Percentiles rank a stretch among this genome's conserved stretches.
Evolutionary conservation across 2,329 filamentous ascomycete genomes (phyloP).

Genomic region (Botrytis paeoniae): DNA sequence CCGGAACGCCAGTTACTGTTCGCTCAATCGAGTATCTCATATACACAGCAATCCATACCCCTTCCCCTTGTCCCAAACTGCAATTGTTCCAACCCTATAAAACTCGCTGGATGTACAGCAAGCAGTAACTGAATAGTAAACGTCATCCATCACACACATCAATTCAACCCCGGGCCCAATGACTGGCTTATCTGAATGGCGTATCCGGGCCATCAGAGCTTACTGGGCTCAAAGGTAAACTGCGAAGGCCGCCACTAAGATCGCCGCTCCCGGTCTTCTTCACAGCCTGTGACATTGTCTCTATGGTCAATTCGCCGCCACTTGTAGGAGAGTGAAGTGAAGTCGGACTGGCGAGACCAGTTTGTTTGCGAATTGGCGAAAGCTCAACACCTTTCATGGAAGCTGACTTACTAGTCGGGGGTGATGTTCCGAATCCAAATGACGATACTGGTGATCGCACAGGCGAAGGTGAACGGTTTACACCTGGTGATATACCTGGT

Average conservation of each 20-base stretch:
- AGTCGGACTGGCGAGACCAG: slow-evolving; percentile 59
- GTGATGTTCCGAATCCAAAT: slow-evolving; percentile 64
- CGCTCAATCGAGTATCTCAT: slow-evolving; percentile 23
- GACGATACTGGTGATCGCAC: slow-evolving; percentile 76
- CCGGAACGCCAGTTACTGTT: slow-evolving; percentile 12
- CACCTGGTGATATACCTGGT: slow-evolving; percentile 32
- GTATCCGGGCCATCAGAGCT: slow-evolving; percentile 40
- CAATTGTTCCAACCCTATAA: slow-evolving; percentile 23
- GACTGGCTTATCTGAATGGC: slow-evolving; percentile 29
- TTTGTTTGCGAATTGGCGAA: slow-evolving; percentile 52
- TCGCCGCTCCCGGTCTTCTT: slow-evolving; percentile 83
- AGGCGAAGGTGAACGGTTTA: slow-evolving; percentile 74
- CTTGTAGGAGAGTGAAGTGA: slow-evolving; percentile 52
- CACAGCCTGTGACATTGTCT: slow-evolving; percentile 90
- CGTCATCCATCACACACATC: background rate
- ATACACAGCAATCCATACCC: slow-evolving; percentile 21
- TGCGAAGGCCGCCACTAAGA: slow-evolving; percentile 54
- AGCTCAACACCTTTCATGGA: slow-evolving; percentile 73
- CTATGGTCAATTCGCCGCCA: slow-evolving; percentile 75
- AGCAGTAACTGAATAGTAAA: slow-evolving; percentile 22
- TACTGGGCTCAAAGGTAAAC: slow-evolving; percentile 57
- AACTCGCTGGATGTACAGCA: slow-evolving; percentile 32
- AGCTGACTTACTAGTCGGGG: slow-evolving; percentile 71
- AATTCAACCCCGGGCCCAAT: slow-evolving; percentile 13
- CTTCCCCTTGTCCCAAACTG: slow-evolving; percentile 19